Evolutionary conservation across 352 stramenopile genomes (phyloP).

Genomic region (Globisporangium recalcitrans): DNA sequence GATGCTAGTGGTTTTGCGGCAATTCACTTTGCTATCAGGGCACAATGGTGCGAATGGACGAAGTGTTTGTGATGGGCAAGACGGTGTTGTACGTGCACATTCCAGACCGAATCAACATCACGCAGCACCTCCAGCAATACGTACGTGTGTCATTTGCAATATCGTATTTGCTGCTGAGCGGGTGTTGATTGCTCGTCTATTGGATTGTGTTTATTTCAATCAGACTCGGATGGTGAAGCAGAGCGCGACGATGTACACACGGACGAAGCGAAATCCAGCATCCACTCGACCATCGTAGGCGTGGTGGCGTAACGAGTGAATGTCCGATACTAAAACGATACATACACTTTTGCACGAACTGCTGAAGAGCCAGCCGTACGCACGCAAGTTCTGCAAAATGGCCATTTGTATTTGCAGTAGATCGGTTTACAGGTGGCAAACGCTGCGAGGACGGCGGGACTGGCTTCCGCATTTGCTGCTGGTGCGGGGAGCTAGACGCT

Average conservation of each 20-base stretch:
- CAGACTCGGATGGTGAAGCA: slow-evolving; percentile 75
- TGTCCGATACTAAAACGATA: neutral
- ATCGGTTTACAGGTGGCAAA: slow-evolving; percentile 55
- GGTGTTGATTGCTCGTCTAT: neutral
- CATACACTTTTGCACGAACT: too few relatives aligned
- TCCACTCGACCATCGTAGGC: neutral
- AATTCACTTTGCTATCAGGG: slow-evolving; percentile 28
- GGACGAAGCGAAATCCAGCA: slow-evolving; percentile 40
- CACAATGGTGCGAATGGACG: slow-evolving; percentile 51
- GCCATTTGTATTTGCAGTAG: neutral
- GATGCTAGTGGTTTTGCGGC: neutral
- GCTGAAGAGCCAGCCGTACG: too few relatives aligned
- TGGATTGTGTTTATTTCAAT: neutral
- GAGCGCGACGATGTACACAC: slow-evolving; percentile 79
- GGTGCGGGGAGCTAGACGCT: slow-evolving; percentile 24
- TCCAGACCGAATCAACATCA: slow-evolving; percentile 80
- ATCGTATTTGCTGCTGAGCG: neutral
- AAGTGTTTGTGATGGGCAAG: slow-evolving; percentile 86
- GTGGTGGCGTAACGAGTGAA: neutral
- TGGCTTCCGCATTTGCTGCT: slow-evolving; percentile 8
- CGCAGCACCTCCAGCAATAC: slow-evolving; percentile 74
- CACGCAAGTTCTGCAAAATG: neutral
- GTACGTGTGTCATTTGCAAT: slow-evolving; percentile 26
- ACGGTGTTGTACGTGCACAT: slow-evolving; percentile 86
- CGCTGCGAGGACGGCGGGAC: slow-evolving; percentile 30